phyloP scores from a whole-genome alignment of 1,139 yeast species.

The Sugiyamaella grinbergsii region DNA sequence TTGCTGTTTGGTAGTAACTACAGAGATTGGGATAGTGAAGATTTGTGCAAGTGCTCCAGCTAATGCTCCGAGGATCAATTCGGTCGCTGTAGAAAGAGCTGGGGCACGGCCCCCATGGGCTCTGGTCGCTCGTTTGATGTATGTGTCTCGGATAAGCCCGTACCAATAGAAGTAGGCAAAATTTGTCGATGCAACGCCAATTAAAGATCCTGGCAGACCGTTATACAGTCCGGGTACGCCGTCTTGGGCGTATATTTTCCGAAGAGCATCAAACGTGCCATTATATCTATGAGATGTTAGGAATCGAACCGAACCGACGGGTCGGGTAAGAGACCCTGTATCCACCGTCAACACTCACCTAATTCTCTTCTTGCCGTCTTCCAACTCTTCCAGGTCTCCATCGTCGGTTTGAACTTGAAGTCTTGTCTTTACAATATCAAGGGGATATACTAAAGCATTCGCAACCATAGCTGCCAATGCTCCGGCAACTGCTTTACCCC shows the following conservation, averaged over 20 bases:
- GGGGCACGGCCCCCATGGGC: conserved; percentile 21
- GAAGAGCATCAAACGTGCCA: conserved; percentile 64
- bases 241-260: conserved; percentile 56
- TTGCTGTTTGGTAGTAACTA: conserved; percentile 83
- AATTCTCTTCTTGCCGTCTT: conserved; percentile 20
- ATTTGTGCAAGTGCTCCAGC: conserved; percentile 86
- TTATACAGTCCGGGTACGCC: conserved; percentile 77
- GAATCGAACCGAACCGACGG: neutral
- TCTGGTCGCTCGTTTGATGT: conserved; percentile 45
- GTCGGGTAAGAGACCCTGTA: too few relatives aligned
- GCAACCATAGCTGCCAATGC: conserved; percentile 84
- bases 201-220: conserved; percentile 68
- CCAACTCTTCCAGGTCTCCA: conserved; percentile 17
- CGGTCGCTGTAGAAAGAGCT: conserved; percentile 60
- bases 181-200: conserved; percentile 77
- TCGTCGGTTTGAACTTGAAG: conserved; percentile 55
- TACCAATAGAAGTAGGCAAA: conserved; percentile 89
- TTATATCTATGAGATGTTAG: conserved; percentile 48
- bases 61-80: conserved; percentile 74
- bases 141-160: conserved; percentile 65
- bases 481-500: conserved; percentile 82
- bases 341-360: too few relatives aligned
- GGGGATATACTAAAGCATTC: conserved; percentile 83
- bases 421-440: conserved; percentile 75
- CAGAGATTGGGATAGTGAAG: conserved; percentile 81